Evolutionary conservation across 164 flowering plant genomes (phyloP), one percentile per base, ranked within the genome.

Genomic region (Malania oleifera): DNA sequence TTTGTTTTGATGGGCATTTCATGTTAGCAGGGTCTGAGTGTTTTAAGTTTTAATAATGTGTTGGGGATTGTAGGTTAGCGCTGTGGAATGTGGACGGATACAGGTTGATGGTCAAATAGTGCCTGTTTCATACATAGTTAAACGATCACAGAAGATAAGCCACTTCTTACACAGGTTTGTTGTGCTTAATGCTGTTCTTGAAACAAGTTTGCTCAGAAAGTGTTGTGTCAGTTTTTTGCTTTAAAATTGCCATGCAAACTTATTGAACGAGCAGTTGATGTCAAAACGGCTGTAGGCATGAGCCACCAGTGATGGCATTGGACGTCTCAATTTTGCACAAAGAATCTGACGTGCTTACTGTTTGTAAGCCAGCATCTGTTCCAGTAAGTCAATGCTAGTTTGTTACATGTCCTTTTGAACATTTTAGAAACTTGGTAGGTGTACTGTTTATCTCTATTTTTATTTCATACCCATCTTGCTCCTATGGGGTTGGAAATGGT

Each of bases 311-410:
- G 54, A 73, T 84, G 92, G 83, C 86, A 19, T 72, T 44, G 69
- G 86, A 77, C 67, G 68, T 93, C 25, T 31, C 78, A 28, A 63
- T 93, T 75, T 75, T 93, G 58, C 73, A 70, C 12, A 67, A 81
- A 60, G 97, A 85, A 57, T 60, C 79, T 14, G 95, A 90, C 65
- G 89, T 93, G 24, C 51, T 90, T 24, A 82, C 89, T 41, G 72
- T 93, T 59, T 87, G 78, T 69, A 93, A 93, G 70, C 97, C 98
- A 17, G 83, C 97, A 54, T 82, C 96, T 59, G 79, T 90, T 73
- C 98, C 98, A 0, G 97, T 93, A 73, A 84, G 96, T 76, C 10
- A 24, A 35, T 17, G n/a, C n/a, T n/a, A n/a, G n/a, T n/a, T n/a
- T n/a, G n/a, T n/a, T n/a, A n/a, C n/a, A n/a, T n/a, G n/a, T n/a